Conservation (phyloP, 116 monocot genomes). For the Trichopus zeylanicus region DNA sequence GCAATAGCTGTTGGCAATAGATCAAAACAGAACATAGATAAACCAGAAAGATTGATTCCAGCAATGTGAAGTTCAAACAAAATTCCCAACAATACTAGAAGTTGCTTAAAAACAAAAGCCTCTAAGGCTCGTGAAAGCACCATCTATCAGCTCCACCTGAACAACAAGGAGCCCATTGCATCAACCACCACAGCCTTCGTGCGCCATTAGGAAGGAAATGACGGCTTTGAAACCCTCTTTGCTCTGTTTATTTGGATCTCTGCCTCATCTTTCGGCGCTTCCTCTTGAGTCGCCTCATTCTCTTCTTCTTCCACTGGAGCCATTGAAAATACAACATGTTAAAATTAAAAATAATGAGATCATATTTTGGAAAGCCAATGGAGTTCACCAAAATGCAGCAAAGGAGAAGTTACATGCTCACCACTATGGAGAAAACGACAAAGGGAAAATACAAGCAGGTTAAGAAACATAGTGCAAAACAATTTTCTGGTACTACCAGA, state of each 20-base stretch:
- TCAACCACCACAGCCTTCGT: background rate
- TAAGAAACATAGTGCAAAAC: too few relatives aligned
- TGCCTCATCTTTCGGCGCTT: conserved; percentile 92
- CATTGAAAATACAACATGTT: background rate
- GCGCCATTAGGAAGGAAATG: background rate
- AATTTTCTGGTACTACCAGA: too few relatives aligned
- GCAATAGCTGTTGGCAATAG: too few relatives aligned
- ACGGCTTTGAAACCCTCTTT: background rate
- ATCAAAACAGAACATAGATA: conserved; percentile 7
- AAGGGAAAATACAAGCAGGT: too few relatives aligned
- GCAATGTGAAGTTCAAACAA: background rate
- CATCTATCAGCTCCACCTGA: background rate
- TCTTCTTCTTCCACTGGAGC: conserved; percentile 79
- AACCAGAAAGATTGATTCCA: background rate
- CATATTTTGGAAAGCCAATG: background rate
- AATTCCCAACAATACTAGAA: too few relatives aligned
- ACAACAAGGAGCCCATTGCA: background rate
- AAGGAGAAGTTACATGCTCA: too few relatives aligned
- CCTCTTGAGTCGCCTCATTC: conserved; percentile 89
- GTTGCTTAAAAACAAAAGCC: too few relatives aligned
- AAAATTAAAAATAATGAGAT: background rate
- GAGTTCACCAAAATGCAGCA: background rate
- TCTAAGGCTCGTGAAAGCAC: too few relatives aligned
- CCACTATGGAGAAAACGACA: too few relatives aligned
- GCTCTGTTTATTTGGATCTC: conserved; percentile 52